phyloP scores from a whole-genome alignment of 495 filamentous ascomycete genomes.

The Penicillium odoratum region DNA sequence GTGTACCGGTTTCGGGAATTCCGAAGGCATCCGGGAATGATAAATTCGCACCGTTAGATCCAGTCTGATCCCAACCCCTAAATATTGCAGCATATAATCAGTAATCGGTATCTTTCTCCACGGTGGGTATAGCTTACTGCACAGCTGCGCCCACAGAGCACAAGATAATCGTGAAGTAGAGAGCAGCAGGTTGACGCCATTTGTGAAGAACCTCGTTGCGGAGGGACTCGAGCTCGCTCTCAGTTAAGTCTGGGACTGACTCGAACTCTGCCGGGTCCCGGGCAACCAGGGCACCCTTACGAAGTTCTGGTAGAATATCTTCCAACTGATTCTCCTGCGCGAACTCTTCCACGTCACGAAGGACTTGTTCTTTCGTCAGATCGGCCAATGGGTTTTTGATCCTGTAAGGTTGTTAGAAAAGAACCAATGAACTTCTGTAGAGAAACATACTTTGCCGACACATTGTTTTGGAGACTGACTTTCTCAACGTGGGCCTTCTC shows the following conservation, averaged over 20 bases:
- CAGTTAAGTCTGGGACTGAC: constrained; percentile 54
- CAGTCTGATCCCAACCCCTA: constrained; percentile 67
- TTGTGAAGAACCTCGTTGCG: constrained; percentile 59
- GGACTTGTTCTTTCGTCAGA: constrained; percentile 49
- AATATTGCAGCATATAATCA: neutral
- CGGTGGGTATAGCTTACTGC: constrained; percentile 30
- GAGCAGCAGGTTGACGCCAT: constrained; percentile 61
- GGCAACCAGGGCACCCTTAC: constrained; percentile 65
- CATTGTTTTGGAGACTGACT: constrained; percentile 52
- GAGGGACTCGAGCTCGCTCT: constrained; percentile 52
- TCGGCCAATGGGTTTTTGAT: constrained; percentile 64
- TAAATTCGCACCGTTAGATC: constrained; percentile 69
- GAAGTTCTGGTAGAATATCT: constrained; percentile 51
- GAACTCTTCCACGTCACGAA: constrained; percentile 58
- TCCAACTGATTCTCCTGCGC: constrained; percentile 46
- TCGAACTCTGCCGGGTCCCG: constrained; percentile 59
- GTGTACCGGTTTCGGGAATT: constrained; percentile 41
- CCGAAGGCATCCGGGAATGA: constrained; percentile 61
- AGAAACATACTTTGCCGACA: constrained; percentile 46
- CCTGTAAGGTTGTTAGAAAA: constrained; percentile 23
- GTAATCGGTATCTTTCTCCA: too few relatives aligned
- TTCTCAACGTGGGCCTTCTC: constrained; percentile 39
- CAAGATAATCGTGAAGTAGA: constrained; percentile 70
- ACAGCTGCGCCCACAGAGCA: constrained; percentile 72
- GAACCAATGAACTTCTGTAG: neutral